These are phyloP conservation scores for Medicago arabica DNA, from an alignment of 306 rosid species.

Conservation along the genomic window DNA sequence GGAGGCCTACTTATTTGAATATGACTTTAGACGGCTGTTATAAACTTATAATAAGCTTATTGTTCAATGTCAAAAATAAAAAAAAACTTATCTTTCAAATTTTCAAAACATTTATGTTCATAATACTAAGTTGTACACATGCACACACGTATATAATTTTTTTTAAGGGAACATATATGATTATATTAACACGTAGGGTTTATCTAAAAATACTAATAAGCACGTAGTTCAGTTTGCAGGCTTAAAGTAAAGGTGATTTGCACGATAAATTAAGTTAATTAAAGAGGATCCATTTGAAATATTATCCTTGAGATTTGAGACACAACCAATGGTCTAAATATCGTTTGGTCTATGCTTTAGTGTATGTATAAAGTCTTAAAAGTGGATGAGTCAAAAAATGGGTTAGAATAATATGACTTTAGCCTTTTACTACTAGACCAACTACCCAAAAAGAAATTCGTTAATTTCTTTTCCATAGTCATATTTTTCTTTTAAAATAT, in stretches of 20 bases:
- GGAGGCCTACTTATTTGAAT: neutral
- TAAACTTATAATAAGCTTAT: neutral
- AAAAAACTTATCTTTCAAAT: neutral
- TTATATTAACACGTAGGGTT: neutral
- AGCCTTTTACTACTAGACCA: constrained; percentile 48
- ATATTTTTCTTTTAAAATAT: constrained; percentile 41
- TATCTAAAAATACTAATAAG: neutral
- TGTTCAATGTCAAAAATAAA: neutral
- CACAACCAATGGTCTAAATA: constrained; percentile 19
- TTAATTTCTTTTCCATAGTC: constrained; percentile 51
- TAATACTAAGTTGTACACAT: neutral
- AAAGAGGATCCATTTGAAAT: constrained; percentile 41
- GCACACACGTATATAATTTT: neutral
- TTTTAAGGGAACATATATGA: neutral
- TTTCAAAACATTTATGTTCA: neutral
- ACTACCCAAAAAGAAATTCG: constrained; percentile 74
- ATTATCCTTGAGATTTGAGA: constrained; percentile 40
- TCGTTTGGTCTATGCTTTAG: neutral
- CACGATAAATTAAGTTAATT: constrained; percentile 23
- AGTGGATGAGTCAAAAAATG: constrained; percentile 56
- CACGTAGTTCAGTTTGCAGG: constrained; percentile 8
- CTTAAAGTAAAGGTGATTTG: neutral
- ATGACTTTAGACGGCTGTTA: neutral
- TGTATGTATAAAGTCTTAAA: constrained; percentile 22
- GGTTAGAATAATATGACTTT: constrained; percentile 39